Evolutionary conservation across 352 stramenopile species (phyloP).

Genomic region (Phytophthora agathidicida): DNA sequence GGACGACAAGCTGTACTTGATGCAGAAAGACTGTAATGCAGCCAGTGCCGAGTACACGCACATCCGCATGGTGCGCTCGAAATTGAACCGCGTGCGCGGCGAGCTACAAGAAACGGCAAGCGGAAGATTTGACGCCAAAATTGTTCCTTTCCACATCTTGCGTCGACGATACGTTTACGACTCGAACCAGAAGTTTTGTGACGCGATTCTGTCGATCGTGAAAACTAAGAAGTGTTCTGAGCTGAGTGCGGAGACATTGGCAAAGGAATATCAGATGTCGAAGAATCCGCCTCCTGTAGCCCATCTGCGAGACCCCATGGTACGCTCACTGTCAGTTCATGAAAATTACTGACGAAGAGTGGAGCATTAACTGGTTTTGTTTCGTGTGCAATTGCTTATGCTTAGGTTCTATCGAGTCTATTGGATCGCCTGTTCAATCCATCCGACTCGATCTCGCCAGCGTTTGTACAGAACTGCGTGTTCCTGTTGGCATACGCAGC

Average conservation of each 20-base stretch:
- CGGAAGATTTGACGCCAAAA: conserved; percentile 66
- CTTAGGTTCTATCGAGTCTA: conserved; percentile 77
- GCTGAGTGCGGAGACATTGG: conserved; percentile 57
- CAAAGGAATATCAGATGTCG: conserved; percentile 64
- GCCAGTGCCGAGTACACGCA: conserved; percentile 41
- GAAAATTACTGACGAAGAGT: neutral
- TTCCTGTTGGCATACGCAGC: conserved; percentile 77
- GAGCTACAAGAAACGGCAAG: conserved; percentile 79
- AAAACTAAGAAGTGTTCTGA: conserved; percentile 81
- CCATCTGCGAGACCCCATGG: conserved; percentile 75
- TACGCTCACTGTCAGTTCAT: conserved; percentile 25
- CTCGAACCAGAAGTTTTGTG: conserved; percentile 58
- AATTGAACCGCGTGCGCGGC: conserved; percentile 72
- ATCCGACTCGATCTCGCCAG: conserved; percentile 56
- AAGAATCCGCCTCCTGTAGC: conserved; percentile 63
- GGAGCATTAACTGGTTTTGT: conserved; percentile 4
- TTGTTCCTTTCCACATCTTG: conserved; percentile 78
- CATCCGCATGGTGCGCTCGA: conserved; percentile 68
- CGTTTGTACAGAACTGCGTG: conserved; percentile 75
- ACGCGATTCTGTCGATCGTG: conserved; percentile 78
- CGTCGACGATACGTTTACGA: conserved; percentile 68
- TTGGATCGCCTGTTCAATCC: conserved; percentile 86
- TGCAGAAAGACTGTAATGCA: conserved; percentile 46
- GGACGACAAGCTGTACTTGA: conserved; percentile 67
- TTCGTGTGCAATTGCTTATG: neutral